Evolutionary conservation across 495 filamentous ascomycete species (phyloP).

Genomic region (Annulohypoxylon maeteangense): DNA sequence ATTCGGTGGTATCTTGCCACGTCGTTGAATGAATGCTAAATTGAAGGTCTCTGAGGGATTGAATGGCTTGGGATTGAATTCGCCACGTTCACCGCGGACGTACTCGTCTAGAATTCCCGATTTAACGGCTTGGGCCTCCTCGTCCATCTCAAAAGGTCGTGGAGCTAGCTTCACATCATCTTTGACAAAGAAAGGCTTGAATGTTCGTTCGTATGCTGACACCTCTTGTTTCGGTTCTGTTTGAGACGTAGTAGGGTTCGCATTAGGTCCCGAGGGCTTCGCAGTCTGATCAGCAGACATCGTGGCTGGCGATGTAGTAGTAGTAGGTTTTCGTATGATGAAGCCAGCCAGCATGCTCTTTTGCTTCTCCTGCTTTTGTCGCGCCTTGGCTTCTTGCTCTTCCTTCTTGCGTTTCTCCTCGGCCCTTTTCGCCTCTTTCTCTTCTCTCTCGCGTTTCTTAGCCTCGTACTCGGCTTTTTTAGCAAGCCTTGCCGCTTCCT

Average conservation of each 20-base stretch:
- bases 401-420: conserved; percentile 57
- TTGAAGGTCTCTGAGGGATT: conserved; percentile 68
- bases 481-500: conserved; percentile 41
- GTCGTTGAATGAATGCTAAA: conserved; percentile 61
- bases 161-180: conserved; percentile 71
- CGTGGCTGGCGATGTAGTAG: conserved; percentile 32
- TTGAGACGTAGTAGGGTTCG: conserved; percentile 23
- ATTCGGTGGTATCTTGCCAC: conserved; percentile 63
- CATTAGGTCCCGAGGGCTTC: conserved; percentile 39
- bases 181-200: conserved; percentile 82
- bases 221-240: conserved; percentile 46
- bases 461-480: conserved; percentile 4
- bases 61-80: conserved; percentile 53
- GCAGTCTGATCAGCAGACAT: conserved; percentile 46
- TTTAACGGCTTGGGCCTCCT: conserved; percentile 63
- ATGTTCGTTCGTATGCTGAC: conserved; percentile 75
- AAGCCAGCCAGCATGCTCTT: conserved; percentile 66
- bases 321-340: conserved; percentile 48
- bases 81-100: conserved; percentile 50
- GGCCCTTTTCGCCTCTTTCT: conserved; percentile 31
- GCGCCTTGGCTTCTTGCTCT: conserved; percentile 57
- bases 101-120: conserved; percentile 61
- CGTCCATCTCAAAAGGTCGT: conserved; percentile 61
- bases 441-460: conserved; percentile 7
- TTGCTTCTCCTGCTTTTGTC: conserved; percentile 71